Evolutionary conservation across 345 rosid species (phyloP), one percentile per base, ranked within the genome.

Genomic region (Salix koriyanagi): DNA sequence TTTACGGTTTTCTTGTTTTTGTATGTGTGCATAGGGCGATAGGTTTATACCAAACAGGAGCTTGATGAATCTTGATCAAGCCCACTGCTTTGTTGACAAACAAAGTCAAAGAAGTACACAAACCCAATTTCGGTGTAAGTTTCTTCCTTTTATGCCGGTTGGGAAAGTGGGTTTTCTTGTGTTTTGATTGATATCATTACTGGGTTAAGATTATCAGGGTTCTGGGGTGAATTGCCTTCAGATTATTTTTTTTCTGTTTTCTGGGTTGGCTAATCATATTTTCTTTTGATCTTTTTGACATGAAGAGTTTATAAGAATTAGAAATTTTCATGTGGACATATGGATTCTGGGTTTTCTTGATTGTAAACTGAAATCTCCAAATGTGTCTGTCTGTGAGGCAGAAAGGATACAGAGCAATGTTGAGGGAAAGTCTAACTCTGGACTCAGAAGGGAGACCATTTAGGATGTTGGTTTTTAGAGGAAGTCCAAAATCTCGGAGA

Each of bases 11-110:
- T 74, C 70, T 73, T 75, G 67, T 28, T 23, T 30, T 74, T 78
- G 16, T 62, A 54, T 72, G 34, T 79, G 32, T 54, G 14, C 21
- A 39, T 67, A 89, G 89, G 91, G 90, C 12, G 88, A 84, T 34
- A 84, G 87, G 62, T 87, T 85, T 65, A 76, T 87, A 73, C 90
- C 91, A 39, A 89, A 76, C 65, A 70, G 86, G 72, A 84, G 90
- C 84, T 84, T 85, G 84, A 89, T 89, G 89, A 82, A 89, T 84
- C 86, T 89, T 71, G 91, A 87, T 84, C 86, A 84, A 85, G 90
- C 86, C 84, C 86, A 76, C 41, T 61, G 81, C n/a, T 72, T 79
- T 81, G 76, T 84, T 87, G 76, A 89, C 87, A 28, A 78, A 83
- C 75, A 74, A 58, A n/a, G 75, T 71, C 48, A 69, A 71, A 50